Evolutionary conservation across 257 asterid genomes (phyloP), one percentile per base, ranked within the genome.

Genomic region (Primulina eburnea): DNA sequence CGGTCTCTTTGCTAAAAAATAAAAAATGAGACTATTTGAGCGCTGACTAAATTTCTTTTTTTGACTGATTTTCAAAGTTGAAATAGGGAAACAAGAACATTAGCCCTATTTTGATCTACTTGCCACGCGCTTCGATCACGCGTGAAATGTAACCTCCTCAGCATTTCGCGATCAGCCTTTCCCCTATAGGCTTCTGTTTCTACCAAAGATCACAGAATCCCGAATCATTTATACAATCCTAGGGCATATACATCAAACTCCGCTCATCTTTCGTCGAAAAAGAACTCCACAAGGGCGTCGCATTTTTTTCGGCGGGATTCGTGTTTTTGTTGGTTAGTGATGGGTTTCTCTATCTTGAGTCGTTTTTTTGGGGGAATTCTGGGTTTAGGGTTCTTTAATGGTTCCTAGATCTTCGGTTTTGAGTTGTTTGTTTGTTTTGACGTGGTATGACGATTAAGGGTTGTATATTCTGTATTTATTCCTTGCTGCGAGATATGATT

Each of bases 281-380:
- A 56, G 71, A 66, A 28, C 38, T 66, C 28, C 34, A 21, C 18
- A 64, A 9, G 6, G 21, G 34, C 35, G 38, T 20, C 8, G 21
- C 55, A 20, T 3, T 37, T 71, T 53, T 32, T 28, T 64, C 32
- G 10, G 11, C 52, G 52, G 52, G 5, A 40, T 40, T 40, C 52
- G 52, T 59, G 1, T 38, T 69, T 35, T 69, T 58, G 66, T 58
- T 58, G 72, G 67, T 66, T 21, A 59, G 77, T 47, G 67, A 18
- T 73, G 52, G 17, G n/a, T 67, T 67, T 60, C 58, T 63, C 60
- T 40, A 26, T 56, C 29, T 52, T 71, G 20, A 38, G 38, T 65
- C 8, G 3, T 65, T 32, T 59, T 60, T 26, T 67, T n/a, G 57
- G 50, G 60, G 68, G 56, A 59, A 18, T 57, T 21, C 37, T 18